Conservation (phyloP, 768 basidiomycete species). For the Phanerochaete carnosa region DNA sequence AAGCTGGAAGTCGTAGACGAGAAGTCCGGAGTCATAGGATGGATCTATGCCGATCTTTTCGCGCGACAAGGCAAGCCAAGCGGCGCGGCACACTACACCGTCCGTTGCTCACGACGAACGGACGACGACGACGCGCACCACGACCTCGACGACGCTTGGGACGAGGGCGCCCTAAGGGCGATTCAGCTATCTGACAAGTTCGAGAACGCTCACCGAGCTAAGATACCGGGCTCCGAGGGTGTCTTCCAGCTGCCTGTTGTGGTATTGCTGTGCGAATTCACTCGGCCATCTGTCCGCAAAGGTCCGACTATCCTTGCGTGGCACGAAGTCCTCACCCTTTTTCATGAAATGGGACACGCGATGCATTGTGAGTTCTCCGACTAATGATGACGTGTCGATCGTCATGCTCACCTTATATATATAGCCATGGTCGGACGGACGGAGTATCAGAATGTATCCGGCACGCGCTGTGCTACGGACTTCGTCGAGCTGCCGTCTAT, state of each 20-base stretch:
- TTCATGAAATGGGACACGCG: constrained; percentile 99
- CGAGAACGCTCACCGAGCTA: constrained; percentile 58
- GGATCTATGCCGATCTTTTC: constrained; percentile 94
- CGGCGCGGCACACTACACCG: constrained; percentile 97
- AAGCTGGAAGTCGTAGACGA: constrained; percentile 95
- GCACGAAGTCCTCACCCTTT: constrained; percentile 92
- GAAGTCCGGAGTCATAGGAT: constrained; percentile 80
- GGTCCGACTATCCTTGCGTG: constrained; percentile 79
- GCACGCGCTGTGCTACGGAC: constrained; percentile 96
- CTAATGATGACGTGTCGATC: not conserved
- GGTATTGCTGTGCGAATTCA: constrained; percentile 87
- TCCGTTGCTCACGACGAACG: constrained; percentile 87
- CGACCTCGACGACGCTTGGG: constrained; percentile 46
- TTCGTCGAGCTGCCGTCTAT: constrained; percentile 98
- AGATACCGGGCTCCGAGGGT: constrained; percentile 59
- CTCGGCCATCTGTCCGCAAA: constrained; percentile 51
- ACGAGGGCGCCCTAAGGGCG: constrained; percentile 28
- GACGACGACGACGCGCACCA: constrained; percentile 84
- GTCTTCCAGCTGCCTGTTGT: constrained; percentile 88
- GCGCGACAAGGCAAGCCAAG: constrained; percentile 78
- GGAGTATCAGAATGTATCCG: constrained; percentile 96
- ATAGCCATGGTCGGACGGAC: constrained; percentile 97
- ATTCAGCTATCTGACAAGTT: constrained; percentile 53
- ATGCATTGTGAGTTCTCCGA: constrained; percentile 83
- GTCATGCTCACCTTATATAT: not conserved